Evolutionary conservation across 306 rosid genomes (phyloP).

Genomic region (Canavalia gladiata): DNA sequence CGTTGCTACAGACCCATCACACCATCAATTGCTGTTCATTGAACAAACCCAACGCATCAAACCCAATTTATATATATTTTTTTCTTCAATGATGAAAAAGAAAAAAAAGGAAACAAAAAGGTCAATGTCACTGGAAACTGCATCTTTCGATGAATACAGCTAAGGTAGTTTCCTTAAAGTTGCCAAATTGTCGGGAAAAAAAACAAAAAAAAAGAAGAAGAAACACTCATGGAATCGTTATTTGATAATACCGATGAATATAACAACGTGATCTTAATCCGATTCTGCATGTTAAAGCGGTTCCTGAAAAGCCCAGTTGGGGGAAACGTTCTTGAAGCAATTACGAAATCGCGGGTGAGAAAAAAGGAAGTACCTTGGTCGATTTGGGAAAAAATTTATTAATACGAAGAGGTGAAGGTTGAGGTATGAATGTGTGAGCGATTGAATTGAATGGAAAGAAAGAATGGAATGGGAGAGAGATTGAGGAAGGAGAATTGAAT

Average conservation of each 20-base stretch:
- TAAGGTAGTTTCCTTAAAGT: constrained; percentile 25
- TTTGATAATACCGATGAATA: constrained; percentile 8
- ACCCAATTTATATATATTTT: background rate
- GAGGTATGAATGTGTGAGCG: background rate
- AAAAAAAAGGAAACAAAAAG: background rate
- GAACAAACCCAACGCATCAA: constrained; percentile 34
- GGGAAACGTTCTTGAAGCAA: constrained; percentile 24
- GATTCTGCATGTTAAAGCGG: constrained; percentile 31
- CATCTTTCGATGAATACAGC: constrained; percentile 26
- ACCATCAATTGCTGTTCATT: constrained; percentile 47
- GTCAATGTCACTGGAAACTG: constrained; percentile 4
- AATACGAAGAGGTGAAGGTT: background rate
- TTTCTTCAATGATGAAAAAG: background rate
- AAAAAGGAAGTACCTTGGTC: constrained; percentile 40
- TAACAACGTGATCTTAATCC: constrained; percentile 13
- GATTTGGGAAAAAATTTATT: constrained; percentile 8
- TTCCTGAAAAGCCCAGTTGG: background rate
- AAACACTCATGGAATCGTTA: constrained; percentile 20
- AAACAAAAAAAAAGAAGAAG: background rate
- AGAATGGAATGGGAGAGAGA: constrained; percentile 15
- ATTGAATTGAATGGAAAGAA: background rate
- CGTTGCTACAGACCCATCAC: constrained; percentile 46
- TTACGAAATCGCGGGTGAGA: background rate
- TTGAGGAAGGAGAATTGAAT: constrained; percentile 33
- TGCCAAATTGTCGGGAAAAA: constrained; percentile 5